Conservation (phyloP, 352 stramenopile species). For the Globisporangium cystogenes region DNA sequence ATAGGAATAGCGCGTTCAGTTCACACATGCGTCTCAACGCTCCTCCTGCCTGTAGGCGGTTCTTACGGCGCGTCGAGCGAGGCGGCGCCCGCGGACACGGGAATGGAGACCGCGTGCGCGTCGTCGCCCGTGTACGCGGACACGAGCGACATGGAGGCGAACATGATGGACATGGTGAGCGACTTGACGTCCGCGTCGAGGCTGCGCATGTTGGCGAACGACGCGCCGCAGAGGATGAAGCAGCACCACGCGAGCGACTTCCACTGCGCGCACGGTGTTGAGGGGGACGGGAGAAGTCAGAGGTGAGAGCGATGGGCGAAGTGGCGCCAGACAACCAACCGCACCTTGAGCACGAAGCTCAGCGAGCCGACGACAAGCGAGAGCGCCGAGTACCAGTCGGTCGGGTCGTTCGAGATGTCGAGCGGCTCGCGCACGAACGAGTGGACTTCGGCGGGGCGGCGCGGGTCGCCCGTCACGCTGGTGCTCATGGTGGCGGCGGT, state of each 20-base stretch:
- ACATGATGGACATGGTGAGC: conserved; percentile 76
- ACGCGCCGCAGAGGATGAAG: conserved; percentile 56
- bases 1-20: too few species aligned
- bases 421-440: conserved; percentile 59
- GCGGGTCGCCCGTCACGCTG: conserved; percentile 36
- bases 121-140: conserved; percentile 47
- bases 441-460: conserved; percentile 55
- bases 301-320: neutral
- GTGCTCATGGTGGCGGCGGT: neutral
- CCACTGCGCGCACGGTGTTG: conserved; percentile 41
- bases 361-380: conserved; percentile 53
- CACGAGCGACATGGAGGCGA: conserved; percentile 60
- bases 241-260: conserved; percentile 63
- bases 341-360: conserved; percentile 64
- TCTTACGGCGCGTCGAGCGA: conserved; percentile 7
- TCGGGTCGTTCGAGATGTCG: conserved; percentile 25
- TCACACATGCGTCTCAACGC: too few species aligned
- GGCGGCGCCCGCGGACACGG: conserved; percentile 11
- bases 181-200: conserved; percentile 55
- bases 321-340: too few species aligned
- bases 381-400: conserved; percentile 63
- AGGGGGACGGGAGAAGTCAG: neutral
- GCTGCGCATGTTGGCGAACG: conserved; percentile 58
- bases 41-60: too few species aligned
- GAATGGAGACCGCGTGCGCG: conserved; percentile 23